Base-by-base conservation (phyloP, 805 yeast genomes). In the Yarrowia osloensis region DNA sequence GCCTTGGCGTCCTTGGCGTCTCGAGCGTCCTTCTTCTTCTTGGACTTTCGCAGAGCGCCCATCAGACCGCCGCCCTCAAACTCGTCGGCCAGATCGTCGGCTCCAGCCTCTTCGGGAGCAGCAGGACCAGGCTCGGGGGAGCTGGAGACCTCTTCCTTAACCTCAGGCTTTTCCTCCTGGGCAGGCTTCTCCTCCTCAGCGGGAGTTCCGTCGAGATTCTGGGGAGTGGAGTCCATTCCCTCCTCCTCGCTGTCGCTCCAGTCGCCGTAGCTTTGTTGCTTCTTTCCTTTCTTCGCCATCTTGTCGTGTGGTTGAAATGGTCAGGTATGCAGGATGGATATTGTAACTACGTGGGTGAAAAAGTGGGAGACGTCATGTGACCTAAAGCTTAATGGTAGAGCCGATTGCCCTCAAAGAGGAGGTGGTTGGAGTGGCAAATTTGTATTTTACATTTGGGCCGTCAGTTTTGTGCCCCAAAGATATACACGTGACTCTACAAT, bases 11-110 rank as follows among this genome's bases (percentile, higher is more conserved):
- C 87, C 69, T 85, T 86, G 67, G 86, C 88, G 69, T 83, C 86
- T 77, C 86, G 87, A 54, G 83, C 87, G 71, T 85, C 87, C 79
- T 88, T 87, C 84, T 90, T 90, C 77, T 85, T 85, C 80, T 90
- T 90, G 68, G 94, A 87, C 70, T 84, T 85, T 78, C 90, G 86
- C 78, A 93, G 84, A 49, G 97, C 89, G 62, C 92, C 84, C 85
- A 94, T 86, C 79, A 93, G 89, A 72, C 90, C 97, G 67, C 82
- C 85, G 29, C 82, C 85, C 67, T 79, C 80, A 54, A 72, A 62
- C 47, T 75, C 78, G 44, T 72, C 78, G 29, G 73, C 77, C 52
- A 73, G 73, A 52, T 70, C 77, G 29, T 72, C 77, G 57, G 72
- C 70, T 59, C 68, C 65, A 29, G 76, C 77, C 35, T 71, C 77